Evolutionary conservation across 75 land plant species (phyloP).

Genomic region (Selaginella tamariscina): DNA sequence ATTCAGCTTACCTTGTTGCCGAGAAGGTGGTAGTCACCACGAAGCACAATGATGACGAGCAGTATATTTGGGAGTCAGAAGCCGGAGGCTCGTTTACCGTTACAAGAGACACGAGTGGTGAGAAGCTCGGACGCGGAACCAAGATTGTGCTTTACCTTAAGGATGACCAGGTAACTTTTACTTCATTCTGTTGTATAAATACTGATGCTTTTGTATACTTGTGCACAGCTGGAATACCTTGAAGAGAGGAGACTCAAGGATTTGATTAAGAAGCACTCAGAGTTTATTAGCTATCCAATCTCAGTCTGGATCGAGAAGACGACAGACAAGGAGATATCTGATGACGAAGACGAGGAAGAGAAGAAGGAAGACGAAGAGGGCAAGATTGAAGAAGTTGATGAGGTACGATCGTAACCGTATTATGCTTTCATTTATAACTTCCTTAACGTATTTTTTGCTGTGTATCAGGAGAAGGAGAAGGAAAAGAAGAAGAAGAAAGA

Average conservation of each 20-base stretch:
- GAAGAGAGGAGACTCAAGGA: conserved; percentile 49
- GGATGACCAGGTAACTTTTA: conserved; percentile 24
- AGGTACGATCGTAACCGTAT: too few relatives aligned
- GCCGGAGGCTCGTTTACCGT: conserved; percentile 71
- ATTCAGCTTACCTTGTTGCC: conserved; percentile 49
- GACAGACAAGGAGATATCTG: conserved; percentile 44
- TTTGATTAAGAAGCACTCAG: conserved; percentile 52
- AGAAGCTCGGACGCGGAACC: conserved; percentile 49
- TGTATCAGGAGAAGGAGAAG: conserved; percentile 36
- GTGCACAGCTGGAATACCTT: conserved; percentile 38
- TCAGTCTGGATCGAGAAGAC: conserved; percentile 56
- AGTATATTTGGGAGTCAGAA: conserved; percentile 60
- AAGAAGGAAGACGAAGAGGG: conserved; percentile 35
- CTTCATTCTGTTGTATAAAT: background rate
- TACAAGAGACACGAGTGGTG: conserved; percentile 43
- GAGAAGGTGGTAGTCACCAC: conserved; percentile 52
- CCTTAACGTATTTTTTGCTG: too few relatives aligned
- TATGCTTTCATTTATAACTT: too few relatives aligned
- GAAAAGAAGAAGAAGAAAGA: conserved; percentile 34
- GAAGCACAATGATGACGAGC: conserved; percentile 66
- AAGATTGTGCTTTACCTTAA: conserved; percentile 37
- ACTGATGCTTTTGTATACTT: background rate
- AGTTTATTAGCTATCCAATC: conserved; percentile 49
- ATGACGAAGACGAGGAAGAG: conserved; percentile 53
- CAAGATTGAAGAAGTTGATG: conserved; percentile 39